Conservation (phyloP, 2,329 filamentous ascomycete species). For the Periglandula ipomoeae region DNA sequence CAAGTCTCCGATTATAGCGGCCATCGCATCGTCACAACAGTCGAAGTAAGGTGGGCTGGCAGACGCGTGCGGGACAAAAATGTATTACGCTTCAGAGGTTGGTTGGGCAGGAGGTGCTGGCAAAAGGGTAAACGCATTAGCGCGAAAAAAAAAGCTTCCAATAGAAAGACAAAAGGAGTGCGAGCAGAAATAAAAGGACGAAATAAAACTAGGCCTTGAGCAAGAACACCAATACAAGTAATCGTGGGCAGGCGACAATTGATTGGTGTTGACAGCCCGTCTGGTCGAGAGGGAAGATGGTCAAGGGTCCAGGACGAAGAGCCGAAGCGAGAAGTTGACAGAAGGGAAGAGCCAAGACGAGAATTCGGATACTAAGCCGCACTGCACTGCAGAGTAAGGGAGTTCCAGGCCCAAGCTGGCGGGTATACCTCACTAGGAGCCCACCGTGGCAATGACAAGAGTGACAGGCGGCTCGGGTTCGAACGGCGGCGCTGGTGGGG, state of each 20-base stretch:
- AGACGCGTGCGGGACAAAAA: background rate
- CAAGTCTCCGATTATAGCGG: slow-evolving; percentile 60
- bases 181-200: background rate
- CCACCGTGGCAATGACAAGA: background rate
- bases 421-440: background rate
- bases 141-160: background rate
- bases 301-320: background rate
- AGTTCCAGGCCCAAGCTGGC: background rate
- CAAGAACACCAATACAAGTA: background rate
- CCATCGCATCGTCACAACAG: slow-evolving; percentile 41
- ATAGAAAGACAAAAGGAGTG: background rate
- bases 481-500: background rate
- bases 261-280: background rate
- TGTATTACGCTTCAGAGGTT: background rate
- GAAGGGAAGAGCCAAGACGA: background rate
- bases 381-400: background rate
- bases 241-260: background rate
- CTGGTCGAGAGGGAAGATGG: background rate
- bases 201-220: background rate
- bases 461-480: background rate
- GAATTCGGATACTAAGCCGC: slow-evolving; percentile 1
- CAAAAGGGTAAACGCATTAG: slow-evolving; percentile 2
- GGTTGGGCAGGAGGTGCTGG: slow-evolving; percentile 1
- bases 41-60: background rate
- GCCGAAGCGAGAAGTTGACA: background rate